Base-by-base conservation (phyloP, 1,139 yeast species). In the Magnusiomyces fungicola region DNA sequence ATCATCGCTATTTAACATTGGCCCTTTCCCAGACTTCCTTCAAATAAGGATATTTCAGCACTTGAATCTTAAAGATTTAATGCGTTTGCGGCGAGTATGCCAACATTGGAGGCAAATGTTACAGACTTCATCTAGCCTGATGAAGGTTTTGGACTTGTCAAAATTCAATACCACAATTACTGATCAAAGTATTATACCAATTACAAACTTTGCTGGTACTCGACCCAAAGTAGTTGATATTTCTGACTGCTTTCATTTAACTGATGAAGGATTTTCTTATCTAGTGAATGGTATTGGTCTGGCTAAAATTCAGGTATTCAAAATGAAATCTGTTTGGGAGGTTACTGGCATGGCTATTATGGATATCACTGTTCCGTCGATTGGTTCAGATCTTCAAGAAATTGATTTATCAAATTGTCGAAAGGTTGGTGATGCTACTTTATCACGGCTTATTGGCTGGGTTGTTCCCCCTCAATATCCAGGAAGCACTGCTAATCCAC, bases 281-380 rank as follows among this genome's bases (percentile, higher is more conserved):
- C 71, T 84, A 72, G 80, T 82, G 22, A 81, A 80, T 58, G 86
- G 81, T 55, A 75, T 83, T 52, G 90, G 89, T 0, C 65, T 79
- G 42, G 89, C 89, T 6, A 71, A 72, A 34, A 73, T 84, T 45
- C 70, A 70, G 49, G 65, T 67, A 6, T 67, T 84, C 47, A 74
- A 73, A 53, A 81, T 84, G 87, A 73, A 72, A 51, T 79, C 85
- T 25, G 82, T 79, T 46, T 84, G 92, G 92, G 87, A 82, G 56
- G 79, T 83, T 7, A 78, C 83, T 54, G 86, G 88, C 2, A 79
- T 81, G 86, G 85, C 90, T 3, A 80, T 84, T 23, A 81, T 83
- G 86, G 92, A 84, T 61, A 65, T 84, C 46, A 75, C 87, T 1
- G 81, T 77, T 1, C 83, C 83, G 0, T 74, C 78, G 54, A 79